Evolutionary conservation across 75 land plant genomes (phyloP), one percentile per base, ranked within the genome.

Genomic region (Picea sitchensis): DNA sequence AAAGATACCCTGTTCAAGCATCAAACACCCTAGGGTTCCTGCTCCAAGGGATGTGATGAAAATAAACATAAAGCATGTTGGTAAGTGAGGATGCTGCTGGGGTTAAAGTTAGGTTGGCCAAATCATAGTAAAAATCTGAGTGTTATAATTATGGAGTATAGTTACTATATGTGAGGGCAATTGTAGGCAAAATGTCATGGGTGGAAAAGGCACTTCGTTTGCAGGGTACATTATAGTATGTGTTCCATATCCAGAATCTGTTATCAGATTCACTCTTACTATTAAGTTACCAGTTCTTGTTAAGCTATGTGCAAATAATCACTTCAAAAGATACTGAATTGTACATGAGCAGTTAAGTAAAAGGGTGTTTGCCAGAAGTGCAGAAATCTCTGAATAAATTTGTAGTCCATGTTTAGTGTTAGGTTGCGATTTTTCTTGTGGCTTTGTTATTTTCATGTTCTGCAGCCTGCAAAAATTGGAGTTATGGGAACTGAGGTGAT

Each of bases 401-500:
- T n/a, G 0, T 71, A 44, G n/a, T 44, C n/a, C 51, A 38, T 20
- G 13, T 6, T 20, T 71, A 71, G 11, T 41, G 38, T n/a, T 41
- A 69, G 51, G 51, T 20, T 44, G 41, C n/a, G 41, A 38, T 41
- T 69, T 69, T 34, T 69, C 34, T 69, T 41, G 47, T 71, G 73
- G 47, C 73, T 11, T 71, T 44, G 47, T 44, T 71, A 15, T 9
- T 38, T 71, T 71, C 21, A 41, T 44, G 38, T 34, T 65, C 34
- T 38, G 51, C 72, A 68, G 72, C 32, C n/a, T 1, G 17, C 8
- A 5, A 68, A 34, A 68, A 17, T 36, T 38, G 72, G n/a, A 68
- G 72, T 68, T 68, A 38, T 34, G 47, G 72, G 72, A 68, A n/a
- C 72, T 68, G 47, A 68, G 72, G 72, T 68, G 20, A 17, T 65